Conservation (phyloP, 164 flowering plant species). For the Magnolia officinalis region DNA sequence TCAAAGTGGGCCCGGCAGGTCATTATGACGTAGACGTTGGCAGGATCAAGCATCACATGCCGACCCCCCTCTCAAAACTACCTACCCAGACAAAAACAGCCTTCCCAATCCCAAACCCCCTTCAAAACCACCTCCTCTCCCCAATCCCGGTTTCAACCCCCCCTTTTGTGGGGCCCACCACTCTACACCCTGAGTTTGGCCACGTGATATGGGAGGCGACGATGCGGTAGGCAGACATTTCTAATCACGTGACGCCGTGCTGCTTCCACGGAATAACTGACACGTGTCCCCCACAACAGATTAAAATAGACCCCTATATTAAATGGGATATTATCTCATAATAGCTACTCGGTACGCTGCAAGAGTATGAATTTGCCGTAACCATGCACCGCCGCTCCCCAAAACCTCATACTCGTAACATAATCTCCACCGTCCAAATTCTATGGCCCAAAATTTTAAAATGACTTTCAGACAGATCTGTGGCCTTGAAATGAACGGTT, state of each 20-base stretch:
- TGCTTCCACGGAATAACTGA: conserved; percentile 31
- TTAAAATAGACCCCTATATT: too few relatives aligned
- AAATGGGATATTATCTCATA: too few relatives aligned
- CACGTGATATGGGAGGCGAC: conserved; percentile 73
- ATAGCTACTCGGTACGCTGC: too few relatives aligned
- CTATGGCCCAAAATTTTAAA: too few relatives aligned
- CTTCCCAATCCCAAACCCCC: not conserved
- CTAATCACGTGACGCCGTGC: conserved; percentile 63
- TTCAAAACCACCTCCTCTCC: not conserved
- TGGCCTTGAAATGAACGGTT: too few relatives aligned
- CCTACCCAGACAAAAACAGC: conserved; percentile 1
- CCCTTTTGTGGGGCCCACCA: conserved; percentile 28
- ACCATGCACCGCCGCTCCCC: too few relatives aligned
- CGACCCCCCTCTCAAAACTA: conserved; percentile 8
- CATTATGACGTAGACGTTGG: conserved; percentile 19
- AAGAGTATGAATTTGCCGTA: too few relatives aligned
- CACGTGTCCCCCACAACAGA: conserved; percentile 26
- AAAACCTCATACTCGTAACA: too few relatives aligned
- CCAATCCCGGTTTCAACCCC: not conserved
- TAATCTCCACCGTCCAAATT: too few relatives aligned
- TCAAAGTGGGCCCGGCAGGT: conserved; percentile 18
- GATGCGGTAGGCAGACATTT: conserved; percentile 45
- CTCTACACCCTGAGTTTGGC: conserved; percentile 63
- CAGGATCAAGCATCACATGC: conserved; percentile 31
- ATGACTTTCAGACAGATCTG: too few relatives aligned